Evolutionary conservation across 768 basidiomycete genomes (phyloP).

Genomic region (Russula earlei): DNA sequence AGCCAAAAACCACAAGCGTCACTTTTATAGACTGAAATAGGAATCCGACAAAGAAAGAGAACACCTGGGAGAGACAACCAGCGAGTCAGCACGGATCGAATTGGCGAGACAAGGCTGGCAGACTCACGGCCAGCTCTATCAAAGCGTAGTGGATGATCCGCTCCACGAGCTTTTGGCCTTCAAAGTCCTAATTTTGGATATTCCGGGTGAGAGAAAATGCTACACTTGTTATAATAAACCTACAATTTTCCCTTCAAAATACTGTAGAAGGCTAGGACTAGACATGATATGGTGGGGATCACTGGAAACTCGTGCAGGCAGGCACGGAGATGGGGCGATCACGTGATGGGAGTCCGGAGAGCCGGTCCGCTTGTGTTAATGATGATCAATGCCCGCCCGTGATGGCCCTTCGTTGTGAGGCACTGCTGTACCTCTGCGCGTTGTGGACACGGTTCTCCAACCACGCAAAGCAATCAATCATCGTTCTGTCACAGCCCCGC

Average conservation of each 20-base stretch:
- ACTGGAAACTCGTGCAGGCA: no score
- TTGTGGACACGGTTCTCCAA: no score
- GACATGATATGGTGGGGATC: background rate
- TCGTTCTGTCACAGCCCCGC: no score
- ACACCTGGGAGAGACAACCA: conserved; percentile 28
- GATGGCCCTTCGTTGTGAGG: no score
- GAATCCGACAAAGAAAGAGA: conserved; percentile 51
- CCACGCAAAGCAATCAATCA: no score
- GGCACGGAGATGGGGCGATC: no score
- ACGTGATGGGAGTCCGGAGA: no score
- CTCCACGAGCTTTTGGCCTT: conserved; percentile 49
- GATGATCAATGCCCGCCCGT: no score
- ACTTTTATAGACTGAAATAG: conserved; percentile 43
- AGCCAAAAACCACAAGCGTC: conserved; percentile 44
- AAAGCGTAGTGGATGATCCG: conserved; percentile 36
- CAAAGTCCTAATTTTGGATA: conserved; percentile 44
- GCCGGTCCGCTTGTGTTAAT: no score
- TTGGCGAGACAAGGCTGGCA: background rate
- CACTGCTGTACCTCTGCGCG: no score
- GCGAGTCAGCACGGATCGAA: background rate
- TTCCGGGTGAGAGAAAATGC: background rate
- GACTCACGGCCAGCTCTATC: conserved; percentile 38
- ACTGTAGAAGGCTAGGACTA: conserved; percentile 15
- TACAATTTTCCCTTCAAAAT: conserved; percentile 29
- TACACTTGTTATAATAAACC: background rate